Conservation (phyloP, 2,329 filamentous ascomycete genomes). For the Microthyrium microscopicum region DNA sequence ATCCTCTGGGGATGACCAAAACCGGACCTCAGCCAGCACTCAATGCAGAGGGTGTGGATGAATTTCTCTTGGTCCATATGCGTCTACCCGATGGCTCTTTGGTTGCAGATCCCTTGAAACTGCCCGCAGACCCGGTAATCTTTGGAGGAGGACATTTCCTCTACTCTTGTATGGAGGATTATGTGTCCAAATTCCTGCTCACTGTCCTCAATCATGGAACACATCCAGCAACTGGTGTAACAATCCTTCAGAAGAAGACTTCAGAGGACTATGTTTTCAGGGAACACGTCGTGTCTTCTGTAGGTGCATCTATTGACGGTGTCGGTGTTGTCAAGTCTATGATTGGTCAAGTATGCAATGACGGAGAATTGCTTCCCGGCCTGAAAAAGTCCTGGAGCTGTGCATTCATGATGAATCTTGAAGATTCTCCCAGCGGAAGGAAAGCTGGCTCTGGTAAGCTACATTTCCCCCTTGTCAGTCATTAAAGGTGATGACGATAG, state of each 20-base stretch:
- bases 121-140: not conserved
- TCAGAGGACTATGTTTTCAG: constrained; percentile 44
- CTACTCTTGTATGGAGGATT: constrained; percentile 10
- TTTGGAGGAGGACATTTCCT: constrained; percentile 4
- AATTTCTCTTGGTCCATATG: constrained; percentile 20
- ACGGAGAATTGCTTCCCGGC: constrained; percentile 31
- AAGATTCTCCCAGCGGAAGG: constrained; percentile 30
- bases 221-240: constrained; percentile 36
- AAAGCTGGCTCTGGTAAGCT: constrained; percentile 45
- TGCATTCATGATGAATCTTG: constrained; percentile 14
- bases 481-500: constrained; percentile 36
- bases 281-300: constrained; percentile 43
- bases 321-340: constrained; percentile 23
- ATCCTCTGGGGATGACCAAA: constrained; percentile 24
- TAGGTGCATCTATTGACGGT: constrained; percentile 27
- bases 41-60: constrained; percentile 7
- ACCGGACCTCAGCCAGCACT: not conserved
- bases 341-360: constrained; percentile 27
- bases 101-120: not conserved
- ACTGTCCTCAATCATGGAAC: constrained; percentile 47
- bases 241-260: constrained; percentile 39
- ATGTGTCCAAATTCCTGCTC: constrained; percentile 34
- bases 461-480: constrained; percentile 47
- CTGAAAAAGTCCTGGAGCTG: constrained; percentile 2
- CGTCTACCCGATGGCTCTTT: not conserved